These are phyloP conservation scores for Somion occarium DNA, from an alignment of 1,284 basidiomycete genomes.

Conservation along the genomic window DNA sequence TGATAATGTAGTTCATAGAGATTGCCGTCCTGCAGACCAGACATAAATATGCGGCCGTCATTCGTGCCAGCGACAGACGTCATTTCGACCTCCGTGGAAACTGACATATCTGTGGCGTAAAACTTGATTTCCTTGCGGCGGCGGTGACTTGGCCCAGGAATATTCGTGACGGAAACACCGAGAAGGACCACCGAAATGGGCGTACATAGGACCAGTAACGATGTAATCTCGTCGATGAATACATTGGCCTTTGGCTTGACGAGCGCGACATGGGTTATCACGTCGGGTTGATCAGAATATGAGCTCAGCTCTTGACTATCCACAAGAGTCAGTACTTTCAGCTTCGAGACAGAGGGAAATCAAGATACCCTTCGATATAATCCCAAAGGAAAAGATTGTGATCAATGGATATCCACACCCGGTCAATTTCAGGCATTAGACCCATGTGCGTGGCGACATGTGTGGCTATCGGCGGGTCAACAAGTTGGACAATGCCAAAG, in stretches of 20 bases:
- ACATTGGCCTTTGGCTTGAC: constrained; percentile 78
- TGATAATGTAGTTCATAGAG: constrained; percentile 95
- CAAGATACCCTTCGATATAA: constrained; percentile 78
- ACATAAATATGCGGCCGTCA: constrained; percentile 89
- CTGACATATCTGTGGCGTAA: constrained; percentile 86
- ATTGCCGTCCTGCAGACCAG: constrained; percentile 81
- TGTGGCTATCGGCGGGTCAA: constrained; percentile 38
- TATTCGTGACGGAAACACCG: constrained; percentile 66
- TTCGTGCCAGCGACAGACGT: constrained; percentile 74
- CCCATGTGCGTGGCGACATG: constrained; percentile 76
- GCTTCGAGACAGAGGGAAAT: neutral
- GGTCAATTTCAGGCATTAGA: constrained; percentile 88
- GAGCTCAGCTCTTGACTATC: constrained; percentile 78
- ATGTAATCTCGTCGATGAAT: constrained; percentile 91
- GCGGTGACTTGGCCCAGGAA: constrained; percentile 41
- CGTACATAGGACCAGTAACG: constrained; percentile 89
- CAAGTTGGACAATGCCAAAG: neutral
- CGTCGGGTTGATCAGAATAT: constrained; percentile 88
- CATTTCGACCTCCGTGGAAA: constrained; percentile 82
- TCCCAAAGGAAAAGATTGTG: constrained; percentile 97
- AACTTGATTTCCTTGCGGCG: constrained; percentile 74
- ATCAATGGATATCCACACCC: constrained; percentile 95
- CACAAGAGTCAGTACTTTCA: neutral
- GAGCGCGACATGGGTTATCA: constrained; percentile 83
- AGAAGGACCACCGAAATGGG: constrained; percentile 81